phyloP scores from a whole-genome alignment of 2,329 filamentous ascomycete species.

The Dactylellina leptospora region DNA sequence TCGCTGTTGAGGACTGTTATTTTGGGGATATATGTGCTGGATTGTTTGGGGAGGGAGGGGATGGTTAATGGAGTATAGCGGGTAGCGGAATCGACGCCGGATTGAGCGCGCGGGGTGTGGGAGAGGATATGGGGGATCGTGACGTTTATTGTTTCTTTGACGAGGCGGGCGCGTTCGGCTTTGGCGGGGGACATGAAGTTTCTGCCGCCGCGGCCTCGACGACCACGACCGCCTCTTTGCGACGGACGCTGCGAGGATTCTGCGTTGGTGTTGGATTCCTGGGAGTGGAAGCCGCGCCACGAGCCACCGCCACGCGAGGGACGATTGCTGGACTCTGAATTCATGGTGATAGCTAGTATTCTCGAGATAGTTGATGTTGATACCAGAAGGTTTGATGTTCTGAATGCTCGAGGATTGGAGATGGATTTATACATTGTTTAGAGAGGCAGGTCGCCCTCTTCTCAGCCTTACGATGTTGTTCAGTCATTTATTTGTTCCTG shows the following conservation, averaged over 20 bases:
- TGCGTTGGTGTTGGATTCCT: constrained; percentile 26
- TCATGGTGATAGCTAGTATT: too few species aligned
- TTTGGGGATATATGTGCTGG: constrained; percentile 56
- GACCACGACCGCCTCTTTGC: constrained; percentile 8
- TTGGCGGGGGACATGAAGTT: constrained; percentile 26
- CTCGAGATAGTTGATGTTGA: too few species aligned
- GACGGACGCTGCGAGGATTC: not conserved
- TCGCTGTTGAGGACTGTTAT: constrained; percentile 66
- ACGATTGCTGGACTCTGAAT: not conserved
- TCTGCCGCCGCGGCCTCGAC: not conserved
- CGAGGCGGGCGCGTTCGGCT: constrained; percentile 64
- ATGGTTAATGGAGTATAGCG: constrained; percentile 61
- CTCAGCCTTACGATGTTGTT: too few species aligned
- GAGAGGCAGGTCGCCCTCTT: too few species aligned
- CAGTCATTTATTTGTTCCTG: too few species aligned
- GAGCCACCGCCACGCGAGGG: not conserved
- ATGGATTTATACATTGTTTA: too few species aligned
- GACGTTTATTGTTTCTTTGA: constrained; percentile 69
- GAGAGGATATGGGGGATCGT: constrained; percentile 68
- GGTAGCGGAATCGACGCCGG: constrained; percentile 64
- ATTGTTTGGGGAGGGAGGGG: constrained; percentile 36
- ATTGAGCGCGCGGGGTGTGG: constrained; percentile 67
- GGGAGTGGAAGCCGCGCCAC: constrained; percentile 14
- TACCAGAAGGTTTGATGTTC: too few species aligned
- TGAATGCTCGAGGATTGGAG: too few species aligned